Base-by-base conservation (phyloP, 345 rosid species). In the Bruguiera sexangula region DNA sequence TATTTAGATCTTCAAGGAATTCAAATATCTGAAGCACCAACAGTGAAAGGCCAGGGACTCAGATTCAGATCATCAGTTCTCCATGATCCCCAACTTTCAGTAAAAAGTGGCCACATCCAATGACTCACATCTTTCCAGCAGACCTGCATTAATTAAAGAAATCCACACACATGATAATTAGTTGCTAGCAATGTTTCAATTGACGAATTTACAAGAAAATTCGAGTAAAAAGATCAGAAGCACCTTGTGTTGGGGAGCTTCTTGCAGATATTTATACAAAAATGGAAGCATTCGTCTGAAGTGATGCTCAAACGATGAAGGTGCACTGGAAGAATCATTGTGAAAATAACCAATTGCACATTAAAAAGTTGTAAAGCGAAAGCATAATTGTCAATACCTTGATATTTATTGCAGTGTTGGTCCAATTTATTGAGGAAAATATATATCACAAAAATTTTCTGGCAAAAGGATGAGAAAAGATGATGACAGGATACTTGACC, bases 91-190 rank as follows among this genome's bases (percentile, higher is more conserved):
- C 92, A 93, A 56, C 74, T 79, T 75, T 93, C 93, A 52, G 88
- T 69, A 80, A 85, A 90, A 64, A 93, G 90, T 19, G 98, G 97
- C 97, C 97, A 93, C 98, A 93, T 90, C 97, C 97, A 93, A 71
- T 93, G 97, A 62, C 79, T 81, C 72, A 90, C 92, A 71, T 93
- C 97, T 80, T 76, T 84, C 98, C 97, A 93, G 75, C 87, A 82
- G 72, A 85, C 84, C 98, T 93, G 53, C 9, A 64, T 31, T 29
- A 46, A 57, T 18, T 24, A 2, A 59, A 34, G 18, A 18, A 24
- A 24, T 15, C 15, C 50, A 43, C 50, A 43, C 2, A 2, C 18
- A 43, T 18, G 0, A 8, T 15, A 43, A 43, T 43, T 13, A 43
- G 50, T 11, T 43, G 50, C 3, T 43, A 13, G 5, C 3, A 43